phyloP scores from a whole-genome alignment of 2,329 filamentous ascomycete species.

The Colletotrichum kahawae region DNA sequence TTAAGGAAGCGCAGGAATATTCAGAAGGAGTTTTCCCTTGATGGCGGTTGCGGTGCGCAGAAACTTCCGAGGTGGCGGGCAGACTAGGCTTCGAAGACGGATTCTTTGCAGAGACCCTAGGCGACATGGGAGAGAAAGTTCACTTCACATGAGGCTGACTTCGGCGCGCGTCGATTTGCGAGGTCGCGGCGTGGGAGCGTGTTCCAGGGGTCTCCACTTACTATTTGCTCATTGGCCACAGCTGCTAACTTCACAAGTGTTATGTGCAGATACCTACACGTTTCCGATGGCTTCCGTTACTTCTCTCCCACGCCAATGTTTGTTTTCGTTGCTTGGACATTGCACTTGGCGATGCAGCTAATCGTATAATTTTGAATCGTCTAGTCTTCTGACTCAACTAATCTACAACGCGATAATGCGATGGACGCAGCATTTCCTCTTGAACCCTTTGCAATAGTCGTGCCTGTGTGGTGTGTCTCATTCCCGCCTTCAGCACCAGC shows the following conservation, averaged over 20 bases:
- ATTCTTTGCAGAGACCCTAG: background rate
- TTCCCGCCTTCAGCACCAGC: background rate
- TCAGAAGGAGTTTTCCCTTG: background rate
- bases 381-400: background rate
- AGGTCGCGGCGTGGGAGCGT: background rate
- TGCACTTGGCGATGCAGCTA: background rate
- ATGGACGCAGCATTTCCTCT: too few species aligned
- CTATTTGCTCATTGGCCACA: background rate
- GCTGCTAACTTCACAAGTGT: background rate
- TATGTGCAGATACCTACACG: background rate
- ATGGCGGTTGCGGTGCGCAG: background rate
- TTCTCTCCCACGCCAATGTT: background rate
- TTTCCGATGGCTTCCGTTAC: background rate
- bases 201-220: background rate
- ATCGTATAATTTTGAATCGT: background rate
- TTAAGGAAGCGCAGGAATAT: background rate
- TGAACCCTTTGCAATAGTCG: background rate
- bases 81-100: background rate
- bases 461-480: background rate
- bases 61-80: background rate
- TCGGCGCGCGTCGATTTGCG: conserved; percentile 1
- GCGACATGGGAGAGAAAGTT: background rate
- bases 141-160: conserved; percentile 9
- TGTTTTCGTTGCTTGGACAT: background rate
- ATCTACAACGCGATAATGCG: background rate